phyloP scores from a whole-genome alignment of 345 rosid species.

The Sisymbrium irio region DNA sequence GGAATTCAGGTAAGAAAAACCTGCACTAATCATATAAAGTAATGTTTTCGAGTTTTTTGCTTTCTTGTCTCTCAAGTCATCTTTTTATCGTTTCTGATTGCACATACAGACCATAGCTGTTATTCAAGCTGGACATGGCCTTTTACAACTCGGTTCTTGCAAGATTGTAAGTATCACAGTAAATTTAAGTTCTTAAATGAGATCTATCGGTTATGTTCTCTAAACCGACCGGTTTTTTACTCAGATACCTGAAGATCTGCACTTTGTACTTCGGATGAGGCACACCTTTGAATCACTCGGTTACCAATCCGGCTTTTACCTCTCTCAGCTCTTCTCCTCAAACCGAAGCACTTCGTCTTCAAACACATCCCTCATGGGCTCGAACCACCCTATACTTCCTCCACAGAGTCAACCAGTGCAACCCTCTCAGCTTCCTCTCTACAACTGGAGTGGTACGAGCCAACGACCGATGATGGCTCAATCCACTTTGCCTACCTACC shows the following conservation, averaged over 20 bases:
- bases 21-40: neutral
- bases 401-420: constrained; percentile 40
- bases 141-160: constrained; percentile 90
- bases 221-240: neutral
- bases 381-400: constrained; percentile 56
- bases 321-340: constrained; percentile 84
- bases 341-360: constrained; percentile 51
- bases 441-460: constrained; percentile 55
- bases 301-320: constrained; percentile 90
- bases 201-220: constrained; percentile 7
- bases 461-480: constrained; percentile 58
- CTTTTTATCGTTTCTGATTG: constrained; percentile 1
- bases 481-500: constrained; percentile 52
- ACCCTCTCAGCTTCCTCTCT: constrained; percentile 43
- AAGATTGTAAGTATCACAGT: constrained; percentile 64
- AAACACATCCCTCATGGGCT: constrained; percentile 47
- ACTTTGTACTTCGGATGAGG: constrained; percentile 95
- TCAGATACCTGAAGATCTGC: constrained; percentile 93
- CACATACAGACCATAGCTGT: constrained; percentile 84
- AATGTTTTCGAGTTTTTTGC: neutral
- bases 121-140: constrained; percentile 99
- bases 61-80: constrained; percentile 19
- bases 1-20: constrained; percentile 72
- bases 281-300: constrained; percentile 93
- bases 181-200: neutral